These are phyloP conservation scores for Pythium chondricola DNA, from an alignment of 352 stramenopile species.

Conservation along the genomic window DNA sequence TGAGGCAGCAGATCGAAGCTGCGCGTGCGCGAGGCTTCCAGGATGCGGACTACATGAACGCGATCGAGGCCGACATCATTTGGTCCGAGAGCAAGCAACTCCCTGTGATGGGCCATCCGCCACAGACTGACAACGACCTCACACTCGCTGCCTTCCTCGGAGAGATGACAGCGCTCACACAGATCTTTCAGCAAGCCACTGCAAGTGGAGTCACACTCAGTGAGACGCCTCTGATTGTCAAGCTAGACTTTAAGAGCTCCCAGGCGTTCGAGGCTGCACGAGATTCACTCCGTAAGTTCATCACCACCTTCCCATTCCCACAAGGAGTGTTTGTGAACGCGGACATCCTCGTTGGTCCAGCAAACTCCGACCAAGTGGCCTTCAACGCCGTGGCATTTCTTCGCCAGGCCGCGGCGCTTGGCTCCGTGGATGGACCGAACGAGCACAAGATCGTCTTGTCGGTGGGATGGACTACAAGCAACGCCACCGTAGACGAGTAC, in stretches of 20 bases:
- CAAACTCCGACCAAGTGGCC: conserved; percentile 25
- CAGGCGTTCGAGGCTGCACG: conserved; percentile 33
- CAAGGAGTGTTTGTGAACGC: conserved; percentile 62
- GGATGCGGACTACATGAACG: conserved; percentile 35
- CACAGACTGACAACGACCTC: conserved; percentile 46
- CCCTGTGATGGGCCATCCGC: conserved; percentile 63
- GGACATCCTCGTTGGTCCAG: conserved; percentile 55
- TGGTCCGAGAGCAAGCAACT: conserved; percentile 43
- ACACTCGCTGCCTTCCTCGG: conserved; percentile 36
- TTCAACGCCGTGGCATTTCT: conserved; percentile 52
- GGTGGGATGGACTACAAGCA: conserved; percentile 64
- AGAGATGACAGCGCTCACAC: conserved; percentile 34
- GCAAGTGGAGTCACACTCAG: neutral
- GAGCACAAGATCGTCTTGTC: conserved; percentile 64
- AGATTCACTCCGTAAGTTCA: conserved; percentile 28
- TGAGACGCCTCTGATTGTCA: conserved; percentile 52
- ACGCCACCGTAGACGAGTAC: conserved; percentile 43
- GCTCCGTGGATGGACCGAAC: conserved; percentile 22
- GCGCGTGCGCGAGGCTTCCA: conserved; percentile 15
- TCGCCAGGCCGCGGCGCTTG: conserved; percentile 27
- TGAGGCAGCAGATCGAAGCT: conserved; percentile 25
- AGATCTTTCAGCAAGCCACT: conserved; percentile 1
- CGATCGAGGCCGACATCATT: conserved; percentile 67
- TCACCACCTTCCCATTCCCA: conserved; percentile 37
- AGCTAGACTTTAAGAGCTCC: conserved; percentile 68